phyloP scores from a whole-genome alignment of 768 basidiomycete species.

The Rhodotorula toruloides region DNA sequence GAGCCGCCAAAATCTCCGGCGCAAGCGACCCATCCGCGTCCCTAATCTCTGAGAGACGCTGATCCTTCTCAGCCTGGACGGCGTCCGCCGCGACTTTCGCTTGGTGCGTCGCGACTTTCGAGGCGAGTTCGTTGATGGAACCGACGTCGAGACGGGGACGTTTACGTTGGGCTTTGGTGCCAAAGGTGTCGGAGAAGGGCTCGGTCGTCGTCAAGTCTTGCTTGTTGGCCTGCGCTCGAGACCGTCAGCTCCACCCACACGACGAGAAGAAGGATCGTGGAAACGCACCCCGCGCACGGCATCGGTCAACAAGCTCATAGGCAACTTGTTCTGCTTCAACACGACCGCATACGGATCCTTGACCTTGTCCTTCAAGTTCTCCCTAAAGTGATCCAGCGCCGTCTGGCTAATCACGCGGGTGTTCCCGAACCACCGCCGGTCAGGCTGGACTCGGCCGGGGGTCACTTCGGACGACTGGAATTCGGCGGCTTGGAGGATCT shows the following conservation, averaged over 20 bases:
- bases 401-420: conserved; percentile 97
- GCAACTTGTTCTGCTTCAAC: conserved; percentile 86
- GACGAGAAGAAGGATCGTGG: not conserved
- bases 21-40: conserved; percentile 31
- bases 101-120: conserved; percentile 10
- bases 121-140: conserved; percentile 79
- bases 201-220: conserved; percentile 94
- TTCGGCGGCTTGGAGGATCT: conserved; percentile 84
- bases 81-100: conserved; percentile 15
- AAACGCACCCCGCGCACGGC: conserved; percentile 59
- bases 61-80: conserved; percentile 22
- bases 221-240: conserved; percentile 53
- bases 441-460: conserved; percentile 86
- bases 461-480: conserved; percentile 92
- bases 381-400: conserved; percentile 92
- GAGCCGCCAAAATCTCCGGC: conserved; percentile 23
- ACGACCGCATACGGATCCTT: conserved; percentile 95
- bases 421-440: conserved; percentile 97
- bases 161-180: conserved; percentile 91
- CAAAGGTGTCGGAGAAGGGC: conserved; percentile 89
- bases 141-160: conserved; percentile 79
- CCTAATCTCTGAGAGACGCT: conserved; percentile 24
- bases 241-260: not conserved
- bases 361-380: conserved; percentile 73
- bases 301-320: conserved; percentile 92